phyloP scores from a whole-genome alignment of 306 rosid genomes.

The Senna tora region DNA sequence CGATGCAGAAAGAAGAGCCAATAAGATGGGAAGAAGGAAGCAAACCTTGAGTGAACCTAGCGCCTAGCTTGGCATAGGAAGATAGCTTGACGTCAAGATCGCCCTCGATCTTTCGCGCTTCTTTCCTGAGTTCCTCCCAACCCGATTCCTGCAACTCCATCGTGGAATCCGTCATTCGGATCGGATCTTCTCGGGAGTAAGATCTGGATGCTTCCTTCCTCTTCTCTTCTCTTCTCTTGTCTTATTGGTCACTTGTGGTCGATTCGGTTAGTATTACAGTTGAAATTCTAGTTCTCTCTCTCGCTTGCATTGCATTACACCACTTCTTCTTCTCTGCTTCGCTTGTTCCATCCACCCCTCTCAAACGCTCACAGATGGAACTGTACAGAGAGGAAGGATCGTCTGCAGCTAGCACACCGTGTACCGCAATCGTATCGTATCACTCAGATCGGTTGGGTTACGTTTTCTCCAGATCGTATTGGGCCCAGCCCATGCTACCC shows the following conservation, averaged over 20 bases:
- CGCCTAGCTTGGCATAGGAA: constrained; percentile 88
- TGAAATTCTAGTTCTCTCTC: background rate
- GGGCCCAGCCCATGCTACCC: no score
- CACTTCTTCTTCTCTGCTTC: background rate
- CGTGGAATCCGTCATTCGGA: constrained; percentile 68
- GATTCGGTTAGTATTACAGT: constrained; percentile 46
- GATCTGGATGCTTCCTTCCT: constrained; percentile 37
- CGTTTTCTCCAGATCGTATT: no score
- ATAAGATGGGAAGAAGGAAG: constrained; percentile 11
- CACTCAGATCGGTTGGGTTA: no score
- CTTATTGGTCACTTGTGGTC: constrained; percentile 23
- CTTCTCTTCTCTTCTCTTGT: constrained; percentile 27
- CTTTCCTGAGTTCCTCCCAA: constrained; percentile 95
- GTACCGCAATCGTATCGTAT: background rate
- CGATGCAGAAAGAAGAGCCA: background rate
- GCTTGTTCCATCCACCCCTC: background rate
- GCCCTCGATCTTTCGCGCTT: constrained; percentile 97
- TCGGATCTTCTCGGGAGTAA: constrained; percentile 45
- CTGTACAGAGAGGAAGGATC: constrained; percentile 9
- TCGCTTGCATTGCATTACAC: background rate
- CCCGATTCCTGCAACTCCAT: constrained; percentile 99
- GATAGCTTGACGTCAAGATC: constrained; percentile 98
- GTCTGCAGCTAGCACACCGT: background rate
- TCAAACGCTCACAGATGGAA: background rate
- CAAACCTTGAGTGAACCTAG: constrained; percentile 87